Conservation (phyloP, 2,329 filamentous ascomycete species). For the Aspergillus sp. region DNA sequence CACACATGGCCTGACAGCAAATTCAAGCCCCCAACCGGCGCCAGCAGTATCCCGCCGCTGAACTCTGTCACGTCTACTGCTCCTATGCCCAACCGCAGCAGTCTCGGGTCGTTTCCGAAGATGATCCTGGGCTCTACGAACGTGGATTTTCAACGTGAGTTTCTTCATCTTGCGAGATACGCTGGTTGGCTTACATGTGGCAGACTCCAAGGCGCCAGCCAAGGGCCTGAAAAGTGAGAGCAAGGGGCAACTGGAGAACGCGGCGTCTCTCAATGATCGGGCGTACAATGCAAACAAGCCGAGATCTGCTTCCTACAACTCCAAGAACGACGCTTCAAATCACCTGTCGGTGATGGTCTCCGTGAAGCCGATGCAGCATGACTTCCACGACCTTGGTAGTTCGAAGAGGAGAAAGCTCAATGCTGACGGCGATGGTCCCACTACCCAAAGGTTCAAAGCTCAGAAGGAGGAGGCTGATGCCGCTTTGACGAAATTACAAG, state of each 20-base stretch:
- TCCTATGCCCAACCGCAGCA: conserved; percentile 15
- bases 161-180: background rate
- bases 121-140: conserved; percentile 44
- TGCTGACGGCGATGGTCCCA: conserved; percentile 46
- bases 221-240: conserved; percentile 16
- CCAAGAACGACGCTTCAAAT: conserved; percentile 12
- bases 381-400: conserved; percentile 25
- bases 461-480: conserved; percentile 73
- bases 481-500: conserved; percentile 60
- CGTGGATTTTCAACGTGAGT: conserved; percentile 36
- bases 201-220: conserved; percentile 25
- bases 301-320: conserved; percentile 28
- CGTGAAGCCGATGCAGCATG: conserved; percentile 31
- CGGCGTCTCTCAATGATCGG: conserved; percentile 15
- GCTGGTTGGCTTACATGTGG: conserved; percentile 9
- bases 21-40: conserved; percentile 31
- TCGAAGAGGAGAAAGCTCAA: conserved; percentile 44
- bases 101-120: conserved; percentile 45
- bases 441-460: conserved; percentile 56
- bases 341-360: conserved; percentile 43
- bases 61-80: conserved; percentile 11
- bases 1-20: conserved; percentile 23
- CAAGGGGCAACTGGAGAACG: conserved; percentile 13
- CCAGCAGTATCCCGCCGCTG: conserved; percentile 13
- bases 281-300: conserved; percentile 31